These are phyloP conservation scores for Neocucurbitaria cava DNA, from an alignment of 2,329 filamentous ascomycete species.

Conservation along the genomic window DNA sequence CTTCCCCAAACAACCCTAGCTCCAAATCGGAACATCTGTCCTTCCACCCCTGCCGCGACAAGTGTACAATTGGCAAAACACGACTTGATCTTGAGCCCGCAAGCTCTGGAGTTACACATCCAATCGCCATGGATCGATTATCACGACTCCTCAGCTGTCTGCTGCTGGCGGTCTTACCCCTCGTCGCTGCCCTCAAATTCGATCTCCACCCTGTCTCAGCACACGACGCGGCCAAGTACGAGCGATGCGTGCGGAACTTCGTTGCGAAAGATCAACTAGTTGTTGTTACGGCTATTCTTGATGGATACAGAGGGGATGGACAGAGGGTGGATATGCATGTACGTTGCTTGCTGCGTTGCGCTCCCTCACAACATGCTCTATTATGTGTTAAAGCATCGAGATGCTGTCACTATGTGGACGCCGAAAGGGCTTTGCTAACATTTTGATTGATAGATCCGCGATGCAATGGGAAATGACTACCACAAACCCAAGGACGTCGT, in stretches of 20 bases:
- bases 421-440: slow-evolving; percentile 1
- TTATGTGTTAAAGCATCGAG: too few species aligned
- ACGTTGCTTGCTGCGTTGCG: slow-evolving; percentile 46
- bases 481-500: slow-evolving; percentile 87
- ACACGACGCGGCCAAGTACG: slow-evolving; percentile 68
- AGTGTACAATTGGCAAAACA: slow-evolving; percentile 31
- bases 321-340: slow-evolving; percentile 95
- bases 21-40: slow-evolving; percentile 42
- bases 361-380: background rate
- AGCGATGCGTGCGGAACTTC: slow-evolving; percentile 96
- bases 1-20: slow-evolving; percentile 18
- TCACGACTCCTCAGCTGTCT: slow-evolving; percentile 40
- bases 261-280: slow-evolving; percentile 90
- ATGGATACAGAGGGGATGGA: slow-evolving; percentile 88
- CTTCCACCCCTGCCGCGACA: slow-evolving; percentile 33
- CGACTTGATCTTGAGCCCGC: slow-evolving; percentile 23
- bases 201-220: slow-evolving; percentile 77
- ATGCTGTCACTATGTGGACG: too few species aligned
- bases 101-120: slow-evolving; percentile 13
- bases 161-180: slow-evolving; percentile 51
- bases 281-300: slow-evolving; percentile 88
- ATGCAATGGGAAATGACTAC: slow-evolving; percentile 96
- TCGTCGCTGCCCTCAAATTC: slow-evolving; percentile 81
- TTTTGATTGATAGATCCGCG: slow-evolving; percentile 73
- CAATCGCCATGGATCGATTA: slow-evolving; percentile 45